A percentile compares a stretch with the other conserved stretches of the same genome.
phyloP scores from a whole-genome alignment of 2,329 filamentous ascomycete genomes.

The Fusarium chlamydosporum region DNA sequence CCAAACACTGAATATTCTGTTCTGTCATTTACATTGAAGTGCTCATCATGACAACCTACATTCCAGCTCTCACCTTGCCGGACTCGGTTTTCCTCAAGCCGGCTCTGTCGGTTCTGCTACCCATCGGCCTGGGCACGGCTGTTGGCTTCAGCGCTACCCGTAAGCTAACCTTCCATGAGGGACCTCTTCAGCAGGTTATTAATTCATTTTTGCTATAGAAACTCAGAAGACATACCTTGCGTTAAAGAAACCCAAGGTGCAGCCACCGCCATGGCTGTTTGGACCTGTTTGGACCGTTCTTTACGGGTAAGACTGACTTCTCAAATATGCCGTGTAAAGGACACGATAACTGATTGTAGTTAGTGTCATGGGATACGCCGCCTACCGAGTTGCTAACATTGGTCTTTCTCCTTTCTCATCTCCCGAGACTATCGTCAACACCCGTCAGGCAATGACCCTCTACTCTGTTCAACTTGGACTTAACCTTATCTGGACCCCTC shows the following conservation, averaged over 20 bases:
- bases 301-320: slow-evolving; percentile 64
- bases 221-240: slow-evolving; percentile 74
- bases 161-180: slow-evolving; percentile 57
- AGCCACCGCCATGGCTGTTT: slow-evolving; percentile 73
- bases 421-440: slow-evolving; percentile 68
- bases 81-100: slow-evolving; percentile 78
- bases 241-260: slow-evolving; percentile 76
- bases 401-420: slow-evolving; percentile 72
- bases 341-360: neutral
- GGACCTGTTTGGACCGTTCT: slow-evolving; percentile 76
- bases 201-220: slow-evolving; percentile 56
- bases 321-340: neutral
- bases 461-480: slow-evolving; percentile 89
- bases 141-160: slow-evolving; percentile 78
- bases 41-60: slow-evolving; percentile 79
- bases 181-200: slow-evolving; percentile 10
- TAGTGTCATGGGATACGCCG: slow-evolving; percentile 86
- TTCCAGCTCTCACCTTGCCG: slow-evolving; percentile 83
- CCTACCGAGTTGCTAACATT: slow-evolving; percentile 79
- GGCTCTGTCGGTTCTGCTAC: slow-evolving; percentile 80
- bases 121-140: slow-evolving; percentile 79
- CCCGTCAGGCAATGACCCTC: slow-evolving; percentile 79
- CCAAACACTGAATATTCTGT: slow-evolving; percentile 6
- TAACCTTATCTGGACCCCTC: slow-evolving; percentile 91
- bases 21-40: neutral